A percentile compares a stretch with the other conserved stretches of the same genome.
Conservation (phyloP, 805 yeast species). For the Tetrapisispora taiwanensis region DNA sequence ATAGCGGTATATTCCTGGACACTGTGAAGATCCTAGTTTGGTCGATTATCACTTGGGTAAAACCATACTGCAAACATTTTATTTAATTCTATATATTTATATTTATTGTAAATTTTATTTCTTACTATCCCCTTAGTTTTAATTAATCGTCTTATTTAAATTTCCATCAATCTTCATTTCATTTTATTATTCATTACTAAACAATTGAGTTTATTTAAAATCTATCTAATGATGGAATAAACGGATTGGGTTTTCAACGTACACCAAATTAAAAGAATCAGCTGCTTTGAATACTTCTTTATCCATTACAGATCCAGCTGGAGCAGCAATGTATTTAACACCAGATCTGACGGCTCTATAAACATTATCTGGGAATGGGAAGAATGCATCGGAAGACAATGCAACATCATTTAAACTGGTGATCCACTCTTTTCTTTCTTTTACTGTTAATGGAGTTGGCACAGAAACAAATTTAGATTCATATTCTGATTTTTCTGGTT, state of each 20-base stretch:
- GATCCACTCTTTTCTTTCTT: constrained; percentile 85
- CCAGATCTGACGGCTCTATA: constrained; percentile 96
- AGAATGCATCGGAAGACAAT: constrained; percentile 93
- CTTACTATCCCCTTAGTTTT: too few species aligned
- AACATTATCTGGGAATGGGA: constrained; percentile 99
- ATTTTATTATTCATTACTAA: background rate
- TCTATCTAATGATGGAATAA: constrained; percentile 77
- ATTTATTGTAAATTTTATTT: too few species aligned
- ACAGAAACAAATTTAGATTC: constrained; percentile 76
- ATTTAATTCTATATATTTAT: constrained; percentile 1
- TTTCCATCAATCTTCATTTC: too few species aligned
- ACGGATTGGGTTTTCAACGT: constrained; percentile 94
- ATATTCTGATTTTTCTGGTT: constrained; percentile 89
- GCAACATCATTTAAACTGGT: constrained; percentile 75
- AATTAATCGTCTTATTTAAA: too few species aligned
- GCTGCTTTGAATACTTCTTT: constrained; percentile 94
- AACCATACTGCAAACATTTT: constrained; percentile 97
- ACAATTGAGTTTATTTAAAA: background rate
- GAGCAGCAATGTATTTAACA: constrained; percentile 92
- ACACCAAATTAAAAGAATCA: constrained; percentile 79
- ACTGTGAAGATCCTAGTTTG: constrained; percentile 83
- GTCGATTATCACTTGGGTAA: constrained; percentile 96
- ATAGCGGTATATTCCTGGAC: constrained; percentile 99
- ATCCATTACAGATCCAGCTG: constrained; percentile 97
- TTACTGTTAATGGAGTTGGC: constrained; percentile 73